Evolutionary conservation across 495 filamentous ascomycete species (phyloP), one percentile per base, ranked within the genome.

Genomic region (Trichoderma erinaceum): DNA sequence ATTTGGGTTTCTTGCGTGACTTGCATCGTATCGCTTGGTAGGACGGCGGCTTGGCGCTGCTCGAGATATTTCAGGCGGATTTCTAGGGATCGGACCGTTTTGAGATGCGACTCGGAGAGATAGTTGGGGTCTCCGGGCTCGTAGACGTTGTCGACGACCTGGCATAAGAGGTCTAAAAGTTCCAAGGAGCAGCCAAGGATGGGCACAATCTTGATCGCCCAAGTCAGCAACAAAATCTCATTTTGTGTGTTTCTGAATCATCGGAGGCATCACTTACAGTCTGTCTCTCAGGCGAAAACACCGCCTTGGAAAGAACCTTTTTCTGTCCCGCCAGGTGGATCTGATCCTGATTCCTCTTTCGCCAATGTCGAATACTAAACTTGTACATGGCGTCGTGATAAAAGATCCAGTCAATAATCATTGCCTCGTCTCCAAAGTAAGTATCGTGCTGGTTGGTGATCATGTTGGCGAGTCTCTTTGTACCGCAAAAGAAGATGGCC

Each of bases 341-440:
- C 18, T 61, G 67, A 25, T 65, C 65, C 15, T 27, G 41, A 7
- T 64, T 43, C 65, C 44, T 41, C 4, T 66, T 46, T 2, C 13
- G 8, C 71, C 71, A 73, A 64, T 73, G 71, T 18, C 69, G 68
- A 8, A 66, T 63, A 35, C 71, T 71, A 25, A 73, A 73, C 70
- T 71, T 68, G 68, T 71, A 68, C 32, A 73, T 46, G 35, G 68
- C 70, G 44, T 71, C 70, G 32, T 73, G 71, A 52, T 71, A 73
- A 43, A 71, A 71, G 15, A 73, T 48, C 71, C 71, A 73, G 66
- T 73, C 71, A 18, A 73, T 66, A 13, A 73, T 68, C 25, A 73
- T 66, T 2, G 68, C 68, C 41, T 56, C 68, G 35, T 73, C 71
- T 13, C 71, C 70, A 5, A 69, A 66, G 43, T 69, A 69, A 4